Evolutionary conservation across 345 rosid genomes (phyloP), one percentile per base, ranked within the genome.

Genomic region (Conringia planisiliqua): DNA sequence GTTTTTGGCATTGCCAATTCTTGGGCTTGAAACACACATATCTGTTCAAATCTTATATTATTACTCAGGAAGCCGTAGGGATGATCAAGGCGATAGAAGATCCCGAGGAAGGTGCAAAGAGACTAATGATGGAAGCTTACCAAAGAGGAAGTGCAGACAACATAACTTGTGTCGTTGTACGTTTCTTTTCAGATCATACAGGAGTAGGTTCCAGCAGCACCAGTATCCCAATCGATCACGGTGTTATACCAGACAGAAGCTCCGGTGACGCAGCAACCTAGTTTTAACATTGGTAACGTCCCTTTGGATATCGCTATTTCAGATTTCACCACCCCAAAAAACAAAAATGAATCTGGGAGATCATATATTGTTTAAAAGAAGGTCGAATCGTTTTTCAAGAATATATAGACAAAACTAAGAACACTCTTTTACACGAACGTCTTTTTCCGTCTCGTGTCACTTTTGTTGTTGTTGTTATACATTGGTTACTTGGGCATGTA

Each of bases 101-200:
- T 71, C 86, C 99, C 0, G 97, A 96, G 86, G 88, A 87, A 74
- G 96, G 90, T 11, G 98, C 99, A 36, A 90, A 85, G 82, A 86
- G 84, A 70, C 82, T 92, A 75, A 77, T 92, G 96, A 87, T 78
- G 78, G 97, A 92, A 79, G 99, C 99, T 30, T 90, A 81, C 83
- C 97, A 89, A 85, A 85, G 97, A 76, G 98, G 97, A 56, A 96
- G 99, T 63, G 98, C 98, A 10, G 99, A 96, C 78, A 96, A 96
- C 77, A 96, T 96, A 66, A 92, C 99, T 33, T 90, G 97, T 59
- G 91, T 96, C 2, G 98, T 96, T 0, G 97, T 96, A 65, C 97
- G 96, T 46, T 96, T 92, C 86, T 68, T 86, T 78, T 85, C 85
- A 24, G 82, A 79, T 29, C 71, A 55, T 39, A 13, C 71, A 48